A percentile compares a stretch with the other conserved stretches of the same genome.
phyloP scores from a whole-genome alignment of 345 rosid species.

The Lumnitzera littorea region DNA sequence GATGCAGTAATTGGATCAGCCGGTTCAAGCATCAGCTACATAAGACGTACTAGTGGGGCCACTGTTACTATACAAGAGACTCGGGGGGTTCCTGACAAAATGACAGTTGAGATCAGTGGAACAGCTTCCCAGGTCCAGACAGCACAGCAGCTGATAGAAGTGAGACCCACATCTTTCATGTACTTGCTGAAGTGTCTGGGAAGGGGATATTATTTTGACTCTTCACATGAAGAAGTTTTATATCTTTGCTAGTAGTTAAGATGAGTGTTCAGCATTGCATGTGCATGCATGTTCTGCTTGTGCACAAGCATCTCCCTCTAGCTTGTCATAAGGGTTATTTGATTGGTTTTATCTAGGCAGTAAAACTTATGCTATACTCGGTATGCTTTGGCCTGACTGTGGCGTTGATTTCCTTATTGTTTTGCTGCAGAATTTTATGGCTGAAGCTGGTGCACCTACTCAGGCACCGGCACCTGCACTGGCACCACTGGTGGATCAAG shows the following conservation, averaged over 20 bases:
- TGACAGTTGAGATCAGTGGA: conserved; percentile 99
- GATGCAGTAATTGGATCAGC: conserved; percentile 96
- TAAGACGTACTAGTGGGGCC: conserved; percentile 95
- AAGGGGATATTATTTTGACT: no score
- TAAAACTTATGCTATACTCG: no score
- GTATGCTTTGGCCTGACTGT: no score
- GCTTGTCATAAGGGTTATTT: no score
- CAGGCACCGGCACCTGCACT: conserved; percentile 24
- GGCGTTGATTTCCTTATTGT: neutral
- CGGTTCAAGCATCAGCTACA: conserved; percentile 93
- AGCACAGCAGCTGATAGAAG: conserved; percentile 98
- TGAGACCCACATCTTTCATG: conserved; percentile 6
- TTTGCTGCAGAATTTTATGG: conserved; percentile 87
- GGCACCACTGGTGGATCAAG: conserved; percentile 62
- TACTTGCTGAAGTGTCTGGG: no score
- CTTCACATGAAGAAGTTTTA: no score
- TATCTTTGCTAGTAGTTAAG: no score
- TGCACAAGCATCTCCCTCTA: no score
- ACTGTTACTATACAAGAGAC: conserved; percentile 95
- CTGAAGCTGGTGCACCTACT: conserved; percentile 41
- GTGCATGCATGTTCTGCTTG: no score
- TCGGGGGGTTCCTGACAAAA: conserved; percentile 94
- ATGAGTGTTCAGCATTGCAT: no score
- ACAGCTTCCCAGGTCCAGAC: conserved; percentile 95
- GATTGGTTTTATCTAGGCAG: no score